Conservation (phyloP, 139 green algal genomes). For the Closterium sp. region DNA sequence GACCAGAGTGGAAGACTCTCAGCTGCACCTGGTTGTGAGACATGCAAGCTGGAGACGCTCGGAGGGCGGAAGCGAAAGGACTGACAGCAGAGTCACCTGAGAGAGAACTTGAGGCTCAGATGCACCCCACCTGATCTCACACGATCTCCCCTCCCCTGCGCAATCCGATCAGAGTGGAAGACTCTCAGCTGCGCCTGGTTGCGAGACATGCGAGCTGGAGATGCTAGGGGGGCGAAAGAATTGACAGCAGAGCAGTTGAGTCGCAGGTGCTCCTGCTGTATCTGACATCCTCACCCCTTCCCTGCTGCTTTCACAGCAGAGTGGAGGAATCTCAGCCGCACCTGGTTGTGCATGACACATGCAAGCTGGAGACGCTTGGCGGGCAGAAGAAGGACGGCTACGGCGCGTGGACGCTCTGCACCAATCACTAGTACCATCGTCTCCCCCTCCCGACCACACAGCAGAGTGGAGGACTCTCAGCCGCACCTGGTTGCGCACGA, state of each 20-base stretch:
- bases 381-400: slow-evolving; percentile 5
- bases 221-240: neutral
- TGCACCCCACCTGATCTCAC: too few relatives aligned
- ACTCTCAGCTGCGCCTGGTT: neutral
- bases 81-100: too few relatives aligned
- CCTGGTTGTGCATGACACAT: neutral
- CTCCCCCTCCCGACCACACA: too few relatives aligned
- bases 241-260: neutral
- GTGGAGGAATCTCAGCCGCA: neutral
- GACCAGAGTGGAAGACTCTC: neutral
- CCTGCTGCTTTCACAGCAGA: neutral
- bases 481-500: neutral
- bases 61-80: too few relatives aligned
- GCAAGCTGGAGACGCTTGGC: slow-evolving; percentile 12
- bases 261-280: too few relatives aligned
- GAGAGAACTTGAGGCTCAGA: too few relatives aligned
- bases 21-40: neutral
- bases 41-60: too few relatives aligned
- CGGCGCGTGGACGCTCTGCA: slow-evolving; percentile 21
- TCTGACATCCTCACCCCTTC: too few relatives aligned
- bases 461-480: neutral
- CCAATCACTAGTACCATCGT: too few relatives aligned
- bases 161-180: neutral
- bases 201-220: neutral
- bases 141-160: neutral